A percentile compares a stretch with the other conserved stretches of the same genome.
Evolutionary conservation across 2,329 filamentous ascomycete species (phyloP).

Genomic region (Juglanconis oblonga): DNA sequence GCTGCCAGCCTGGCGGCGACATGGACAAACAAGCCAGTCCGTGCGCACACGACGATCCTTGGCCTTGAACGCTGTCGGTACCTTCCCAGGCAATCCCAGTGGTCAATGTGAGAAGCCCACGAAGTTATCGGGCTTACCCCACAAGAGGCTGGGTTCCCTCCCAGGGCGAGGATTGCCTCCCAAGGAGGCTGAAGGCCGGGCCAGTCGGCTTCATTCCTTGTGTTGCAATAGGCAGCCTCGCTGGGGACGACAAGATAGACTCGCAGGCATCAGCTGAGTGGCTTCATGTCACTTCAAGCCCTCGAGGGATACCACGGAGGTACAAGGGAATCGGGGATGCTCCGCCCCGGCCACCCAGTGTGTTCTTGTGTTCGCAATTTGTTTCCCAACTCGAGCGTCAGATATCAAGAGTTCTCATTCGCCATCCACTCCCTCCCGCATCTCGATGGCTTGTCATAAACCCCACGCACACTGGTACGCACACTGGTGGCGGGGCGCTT

Average conservation of each 20-base stretch:
- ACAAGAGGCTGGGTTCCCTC: not conserved
- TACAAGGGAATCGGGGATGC: not conserved
- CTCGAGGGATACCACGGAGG: not conserved
- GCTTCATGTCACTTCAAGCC: not conserved
- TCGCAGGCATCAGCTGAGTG: not conserved
- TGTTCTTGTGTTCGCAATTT: not conserved
- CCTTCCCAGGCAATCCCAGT: too few relatives aligned
- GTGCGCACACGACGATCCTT: not conserved
- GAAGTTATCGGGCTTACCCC: not conserved
- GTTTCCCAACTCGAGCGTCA: not conserved
- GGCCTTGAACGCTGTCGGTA: not conserved
- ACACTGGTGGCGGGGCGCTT: not conserved
- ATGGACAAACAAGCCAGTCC: not conserved
- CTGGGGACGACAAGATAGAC: not conserved
- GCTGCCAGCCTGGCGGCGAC: not conserved
- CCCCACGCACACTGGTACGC: not conserved
- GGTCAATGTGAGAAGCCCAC: not conserved
- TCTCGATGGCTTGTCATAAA: not conserved
- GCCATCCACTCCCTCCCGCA: not conserved
- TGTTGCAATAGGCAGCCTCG: not conserved
- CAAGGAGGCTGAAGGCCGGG: not conserved
- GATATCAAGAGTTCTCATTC: not conserved
- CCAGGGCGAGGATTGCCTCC: too few relatives aligned
- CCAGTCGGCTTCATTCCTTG: conserved; percentile 15
- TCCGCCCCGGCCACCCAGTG: not conserved